Base-by-base conservation (phyloP, 306 rosid species). In the Rosa lucieae region DNA sequence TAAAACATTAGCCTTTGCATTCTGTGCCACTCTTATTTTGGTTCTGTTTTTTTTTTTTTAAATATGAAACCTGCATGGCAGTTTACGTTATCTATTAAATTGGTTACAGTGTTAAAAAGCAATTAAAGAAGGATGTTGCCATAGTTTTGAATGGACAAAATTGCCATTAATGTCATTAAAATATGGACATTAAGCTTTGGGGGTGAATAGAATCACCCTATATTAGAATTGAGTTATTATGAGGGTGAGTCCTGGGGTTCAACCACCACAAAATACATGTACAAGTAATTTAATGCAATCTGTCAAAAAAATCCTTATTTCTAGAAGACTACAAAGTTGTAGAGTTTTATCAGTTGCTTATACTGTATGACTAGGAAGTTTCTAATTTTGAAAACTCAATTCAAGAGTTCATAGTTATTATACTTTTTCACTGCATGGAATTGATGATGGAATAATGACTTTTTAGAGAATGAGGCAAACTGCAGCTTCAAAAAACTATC, bases 231-330 rank as follows among this genome's bases (percentile, higher is more conserved):
- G 5, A 35, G 42, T 14, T 40, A 29, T 13, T 72, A 32, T 15
- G 9, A 32, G 1, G 47, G 15, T 72, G 15, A 72, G 61, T 29
- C 26, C 14, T 72, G 44, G 63, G 2, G 13, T 72, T 72, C 32
- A 32, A 72, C 47, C 15, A 71, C 44, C 12, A n/a, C 29, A 15
- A 72, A 72, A 47, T 70, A 32, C 14, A 71, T 71, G 18, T 72
- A n/a, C 5, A 1, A 18, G 65, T 26, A 13, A 6, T 47, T 17
- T 8, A 23, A 26, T 8, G 59, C 23, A 3, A 58, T 21, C 35
- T 13, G 67, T 62, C 40, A 62, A 18, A 29, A 26, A 26, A 12
- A 5, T 61, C 9, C 39, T 61, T 11, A 26, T 46, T 21, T 46
- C 56, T 23, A 2, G 55, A 70, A 11, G 21, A 14, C 0, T 14